Base-by-base conservation (phyloP, 2,329 filamentous ascomycete genomes). In the Trichoderma aggressivum region DNA sequence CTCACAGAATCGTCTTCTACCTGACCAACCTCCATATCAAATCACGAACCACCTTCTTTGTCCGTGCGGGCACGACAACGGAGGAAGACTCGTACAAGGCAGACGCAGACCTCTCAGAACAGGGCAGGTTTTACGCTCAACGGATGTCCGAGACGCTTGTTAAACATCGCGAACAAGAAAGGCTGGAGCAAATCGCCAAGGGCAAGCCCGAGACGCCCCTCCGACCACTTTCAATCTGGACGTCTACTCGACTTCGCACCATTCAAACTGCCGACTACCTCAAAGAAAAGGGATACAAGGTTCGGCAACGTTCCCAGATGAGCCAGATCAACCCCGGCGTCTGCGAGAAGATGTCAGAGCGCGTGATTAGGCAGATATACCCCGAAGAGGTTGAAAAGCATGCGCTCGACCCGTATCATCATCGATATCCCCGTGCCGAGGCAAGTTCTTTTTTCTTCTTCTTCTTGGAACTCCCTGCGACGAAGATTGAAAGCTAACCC, bases 21-120 rank as follows among this genome's bases (percentile, higher is more conserved):
- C 89, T 99, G 60, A 93, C 97, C 78, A 99, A 99, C 78, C 86
- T 98, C 28, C 96, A 99, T 81, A 98, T 98, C 85, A 98, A 99
- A 81, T 92, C 92, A 62, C 90, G 95, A 70, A 93, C 93, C 73
- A 98, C 94, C 7, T 98, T 97, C 81, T 98, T 98, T 80, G 94
- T 91, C 61, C 89, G 95, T 74, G 91, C 95, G 64, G 96, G 96
- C 47, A 92, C 93, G 7, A 93, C 95, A 0, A 87, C 89, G n/a
- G 92, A 96, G 73, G 92, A 96, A 74, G 94, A 97, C 76, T 94
- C 92, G 11, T 98, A 96, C 87, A 97, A 96, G 79, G 90, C 92
- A 0, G 96, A 99, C 81, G 93, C 93, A 1, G 90, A 92, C 10
- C 86, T 99, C 2, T 97, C 92, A 0, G 88, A 91, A 24, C 89